These are phyloP conservation scores for Apiospora phragmitis DNA, from an alignment of 2,329 filamentous ascomycete genomes.

Conservation along the genomic window DNA sequence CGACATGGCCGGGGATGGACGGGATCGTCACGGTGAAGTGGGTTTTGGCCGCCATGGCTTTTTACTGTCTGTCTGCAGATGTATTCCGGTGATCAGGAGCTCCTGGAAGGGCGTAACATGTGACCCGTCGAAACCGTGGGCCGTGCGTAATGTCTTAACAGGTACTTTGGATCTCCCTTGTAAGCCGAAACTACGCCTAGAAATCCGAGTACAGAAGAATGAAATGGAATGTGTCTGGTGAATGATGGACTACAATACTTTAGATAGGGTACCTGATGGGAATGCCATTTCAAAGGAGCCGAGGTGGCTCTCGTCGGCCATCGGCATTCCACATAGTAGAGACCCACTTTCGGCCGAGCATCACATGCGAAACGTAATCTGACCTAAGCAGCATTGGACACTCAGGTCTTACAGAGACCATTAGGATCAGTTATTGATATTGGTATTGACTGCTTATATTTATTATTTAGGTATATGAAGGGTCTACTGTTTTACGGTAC, in stretches of 20 bases:
- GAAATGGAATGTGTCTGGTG: neutral
- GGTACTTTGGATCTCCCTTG: neutral
- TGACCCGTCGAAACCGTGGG: neutral
- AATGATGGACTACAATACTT: neutral
- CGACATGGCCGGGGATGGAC: slow-evolving; percentile 42
- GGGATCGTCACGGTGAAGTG: slow-evolving; percentile 63
- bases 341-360: slow-evolving; percentile 3
- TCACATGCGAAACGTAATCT: slow-evolving; percentile 2
- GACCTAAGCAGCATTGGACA: neutral
- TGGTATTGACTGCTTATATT: neutral
- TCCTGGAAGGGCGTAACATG: neutral
- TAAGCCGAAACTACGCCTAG: neutral
- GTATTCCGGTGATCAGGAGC: neutral
- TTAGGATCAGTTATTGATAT: neutral
- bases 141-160: neutral
- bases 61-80: neutral
- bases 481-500: neutral
- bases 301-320: neutral
- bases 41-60: slow-evolving; percentile 24
- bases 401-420: neutral
- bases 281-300: neutral
- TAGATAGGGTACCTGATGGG: neutral
- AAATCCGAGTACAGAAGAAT: neutral
- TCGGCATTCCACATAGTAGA: slow-evolving; percentile 1
- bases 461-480: neutral